Evolutionary conservation across 2,329 filamentous ascomycete genomes (phyloP).

Genomic region (Fusarium pininemorale): DNA sequence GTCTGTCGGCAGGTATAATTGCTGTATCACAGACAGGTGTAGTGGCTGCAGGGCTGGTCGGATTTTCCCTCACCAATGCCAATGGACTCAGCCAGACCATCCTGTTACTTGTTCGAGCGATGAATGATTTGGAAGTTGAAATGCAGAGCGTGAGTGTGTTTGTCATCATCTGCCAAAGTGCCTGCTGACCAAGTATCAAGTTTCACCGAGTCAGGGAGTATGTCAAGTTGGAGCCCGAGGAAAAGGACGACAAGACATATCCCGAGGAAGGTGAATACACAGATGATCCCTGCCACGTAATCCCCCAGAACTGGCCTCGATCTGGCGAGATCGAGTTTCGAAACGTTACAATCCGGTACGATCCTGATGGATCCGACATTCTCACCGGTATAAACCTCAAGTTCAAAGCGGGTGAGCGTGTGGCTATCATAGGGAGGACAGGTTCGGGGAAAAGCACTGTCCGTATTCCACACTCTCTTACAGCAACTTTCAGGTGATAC

Average conservation of each 20-base stretch:
- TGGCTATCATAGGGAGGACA: constrained; percentile 82
- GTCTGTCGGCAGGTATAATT: constrained; percentile 61
- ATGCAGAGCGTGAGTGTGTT: constrained; percentile 60
- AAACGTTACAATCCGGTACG: constrained; percentile 60
- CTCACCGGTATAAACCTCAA: constrained; percentile 60
- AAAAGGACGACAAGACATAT: constrained; percentile 52
- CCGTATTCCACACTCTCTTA: constrained; percentile 40
- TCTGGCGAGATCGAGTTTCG: constrained; percentile 61
- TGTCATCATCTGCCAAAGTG: background rate
- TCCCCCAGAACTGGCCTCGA: constrained; percentile 57
- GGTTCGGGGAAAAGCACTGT: constrained; percentile 86
- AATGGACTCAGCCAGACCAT: constrained; percentile 64
- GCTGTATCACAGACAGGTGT: constrained; percentile 58
- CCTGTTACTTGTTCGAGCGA: constrained; percentile 59
- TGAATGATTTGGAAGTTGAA: constrained; percentile 67
- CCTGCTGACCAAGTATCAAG: constrained; percentile 43
- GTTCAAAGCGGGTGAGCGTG: constrained; percentile 74
- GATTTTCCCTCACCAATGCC: constrained; percentile 65
- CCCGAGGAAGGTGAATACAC: constrained; percentile 52
- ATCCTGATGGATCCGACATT: constrained; percentile 57
- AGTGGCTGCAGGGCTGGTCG: constrained; percentile 62
- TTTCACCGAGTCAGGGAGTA: constrained; percentile 62
- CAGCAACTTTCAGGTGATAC: background rate
- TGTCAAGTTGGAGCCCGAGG: constrained; percentile 54
- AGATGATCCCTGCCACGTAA: constrained; percentile 49